Base-by-base conservation (phyloP, 495 filamentous ascomycete species). In the Xylaria longipes region DNA sequence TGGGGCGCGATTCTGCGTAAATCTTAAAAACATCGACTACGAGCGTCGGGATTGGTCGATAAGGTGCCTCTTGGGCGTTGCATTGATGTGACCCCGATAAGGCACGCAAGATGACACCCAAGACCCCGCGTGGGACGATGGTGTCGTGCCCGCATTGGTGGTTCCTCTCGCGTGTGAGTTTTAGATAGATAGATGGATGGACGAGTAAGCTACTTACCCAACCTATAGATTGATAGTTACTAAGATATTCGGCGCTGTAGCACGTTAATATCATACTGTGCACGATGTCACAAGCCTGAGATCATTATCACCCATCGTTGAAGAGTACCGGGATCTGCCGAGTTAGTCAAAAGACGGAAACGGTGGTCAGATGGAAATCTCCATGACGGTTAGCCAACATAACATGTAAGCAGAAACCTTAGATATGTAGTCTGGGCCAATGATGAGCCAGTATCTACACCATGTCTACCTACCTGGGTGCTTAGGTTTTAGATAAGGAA, bases 41-140 rank as follows among this genome's bases (percentile, higher is more conserved):
- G 46, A 22, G 64, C 45, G 22, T 66, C 65, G 1, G 46, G 65
- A 67, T 67, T 67, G 65, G 65, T 67, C 65, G 65, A 67, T 67
- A 67, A 67, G 65, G 9, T 22, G n/a, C 46, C 48, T 35, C n/a
- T 56, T 39, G 5, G 65, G 14, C 12, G 65, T 54, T 35, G 65
- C 65, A 67, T 67, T n/a, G 25, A 50, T 67, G 65, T 35, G 41
- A 67, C 65, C 65, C 48, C 22, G 65, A 67, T 67, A 56, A 56
- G 65, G 48, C 48, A 39, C 64, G 11, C 31, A 15, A 17, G 7
- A 31, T 20, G 41, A 31, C 5, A 29, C 46, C 22, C n/a, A 45
- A 45, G 37, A 46, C 61, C 22, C 31, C 22, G 11, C 11, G 52
- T 56, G 22, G 52, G 52, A 31, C 52, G 11, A 31, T 31, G 22